These are phyloP conservation scores for Leptographium wingfieldii DNA, from an alignment of 2,329 filamentous ascomycete species.

Conservation along the genomic window DNA sequence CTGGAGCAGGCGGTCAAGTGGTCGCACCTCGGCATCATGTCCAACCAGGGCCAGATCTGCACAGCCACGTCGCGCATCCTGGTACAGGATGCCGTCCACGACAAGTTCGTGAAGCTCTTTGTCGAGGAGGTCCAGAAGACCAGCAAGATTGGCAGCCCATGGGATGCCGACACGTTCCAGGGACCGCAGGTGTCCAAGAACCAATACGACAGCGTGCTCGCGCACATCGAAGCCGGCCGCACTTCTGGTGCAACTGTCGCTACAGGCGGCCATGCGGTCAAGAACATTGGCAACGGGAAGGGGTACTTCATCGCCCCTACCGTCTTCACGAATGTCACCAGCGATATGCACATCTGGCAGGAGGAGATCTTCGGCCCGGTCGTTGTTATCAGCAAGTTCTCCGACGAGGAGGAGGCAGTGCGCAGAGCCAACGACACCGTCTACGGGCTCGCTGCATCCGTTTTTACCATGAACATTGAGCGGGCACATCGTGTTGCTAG, in stretches of 20 bases:
- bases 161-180: constrained; percentile 34
- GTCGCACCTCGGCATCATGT: constrained; percentile 35
- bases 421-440: constrained; percentile 37
- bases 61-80: constrained; percentile 61
- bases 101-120: constrained; percentile 44
- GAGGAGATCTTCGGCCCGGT: constrained; percentile 51
- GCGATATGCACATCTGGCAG: constrained; percentile 18
- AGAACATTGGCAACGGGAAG: neutral
- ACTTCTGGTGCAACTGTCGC: neutral
- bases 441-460: constrained; percentile 41
- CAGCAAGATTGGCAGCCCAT: constrained; percentile 46
- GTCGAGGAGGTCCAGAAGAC: constrained; percentile 19
- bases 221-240: constrained; percentile 43
- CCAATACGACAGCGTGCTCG: constrained; percentile 49
- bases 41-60: constrained; percentile 62
- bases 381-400: constrained; percentile 38
- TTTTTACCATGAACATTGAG: constrained; percentile 43
- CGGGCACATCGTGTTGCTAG: constrained; percentile 29
- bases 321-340: constrained; percentile 10
- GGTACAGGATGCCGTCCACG: constrained; percentile 46
- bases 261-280: neutral
- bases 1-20: constrained; percentile 35
- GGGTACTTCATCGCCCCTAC: constrained; percentile 14
- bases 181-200: constrained; percentile 50
- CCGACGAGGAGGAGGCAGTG: constrained; percentile 37